Percentiles rank a stretch among this genome's conserved stretches.
These are phyloP conservation scores for Amaranthus cruentus DNA, from an alignment of 148 eudicot species.

Conservation along the genomic window DNA sequence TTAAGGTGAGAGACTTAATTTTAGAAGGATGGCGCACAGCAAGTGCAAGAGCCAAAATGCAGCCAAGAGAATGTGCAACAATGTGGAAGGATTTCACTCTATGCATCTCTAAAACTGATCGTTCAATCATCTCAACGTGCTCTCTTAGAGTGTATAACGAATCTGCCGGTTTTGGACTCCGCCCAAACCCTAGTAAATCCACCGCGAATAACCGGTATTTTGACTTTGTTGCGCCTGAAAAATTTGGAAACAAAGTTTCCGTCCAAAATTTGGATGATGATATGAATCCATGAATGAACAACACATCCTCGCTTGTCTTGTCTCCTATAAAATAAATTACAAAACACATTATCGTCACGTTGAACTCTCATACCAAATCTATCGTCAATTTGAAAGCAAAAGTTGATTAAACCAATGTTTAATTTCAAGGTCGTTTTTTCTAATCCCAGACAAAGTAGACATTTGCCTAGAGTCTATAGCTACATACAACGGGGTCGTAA, in stretches of 20 bases:
- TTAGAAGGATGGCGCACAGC: constrained; percentile 64
- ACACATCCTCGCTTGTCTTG: constrained; percentile 62
- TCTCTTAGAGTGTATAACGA: constrained; percentile 77
- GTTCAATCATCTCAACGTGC: constrained; percentile 84
- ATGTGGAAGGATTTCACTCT: constrained; percentile 77
- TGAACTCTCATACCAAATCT: too few relatives aligned
- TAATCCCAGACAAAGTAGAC: too few relatives aligned
- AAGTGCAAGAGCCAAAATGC: constrained; percentile 84
- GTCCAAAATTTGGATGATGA: constrained; percentile 94
- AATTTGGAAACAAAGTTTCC: constrained; percentile 78
- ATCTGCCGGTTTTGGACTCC: constrained; percentile 85
- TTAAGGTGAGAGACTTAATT: constrained; percentile 73
- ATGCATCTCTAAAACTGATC: constrained; percentile 53
- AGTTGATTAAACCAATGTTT: too few relatives aligned
- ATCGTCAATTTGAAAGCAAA: too few relatives aligned
- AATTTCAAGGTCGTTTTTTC: too few relatives aligned
- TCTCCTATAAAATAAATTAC: constrained; percentile 30
- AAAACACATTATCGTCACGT: not conserved
- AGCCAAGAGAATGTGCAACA: constrained; percentile 91
- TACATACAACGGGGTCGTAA: too few relatives aligned
- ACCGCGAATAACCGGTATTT: constrained; percentile 69
- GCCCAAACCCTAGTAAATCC: constrained; percentile 84
- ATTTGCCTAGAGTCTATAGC: too few relatives aligned
- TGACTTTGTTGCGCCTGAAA: constrained; percentile 54
- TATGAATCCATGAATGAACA: constrained; percentile 88